Conservation (phyloP, 495 filamentous ascomycete genomes). For the Penicillium pancosmium region DNA sequence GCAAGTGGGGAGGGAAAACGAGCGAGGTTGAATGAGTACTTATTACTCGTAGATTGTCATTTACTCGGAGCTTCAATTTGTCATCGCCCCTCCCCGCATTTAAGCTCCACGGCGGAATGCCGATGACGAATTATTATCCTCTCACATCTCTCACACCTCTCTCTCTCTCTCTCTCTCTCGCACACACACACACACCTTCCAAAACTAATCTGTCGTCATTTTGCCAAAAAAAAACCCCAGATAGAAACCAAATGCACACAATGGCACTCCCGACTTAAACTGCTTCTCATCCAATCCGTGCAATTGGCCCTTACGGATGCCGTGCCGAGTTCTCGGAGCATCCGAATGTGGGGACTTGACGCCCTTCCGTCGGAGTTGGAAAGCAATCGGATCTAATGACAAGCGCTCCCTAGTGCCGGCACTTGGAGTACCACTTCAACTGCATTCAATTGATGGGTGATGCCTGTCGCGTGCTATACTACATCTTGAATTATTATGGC, state of each 20-base stretch:
- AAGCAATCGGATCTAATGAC: constrained; percentile 11
- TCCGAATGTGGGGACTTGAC: constrained; percentile 19
- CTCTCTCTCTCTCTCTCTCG: neutral
- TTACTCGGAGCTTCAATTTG: constrained; percentile 22
- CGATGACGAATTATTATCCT: neutral
- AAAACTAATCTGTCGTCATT: too few species aligned
- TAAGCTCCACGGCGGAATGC: constrained; percentile 2
- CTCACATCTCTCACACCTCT: neutral
- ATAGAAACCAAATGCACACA: neutral
- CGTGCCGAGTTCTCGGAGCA: constrained; percentile 11
- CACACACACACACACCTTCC: neutral
- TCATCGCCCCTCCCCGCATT: constrained; percentile 24
- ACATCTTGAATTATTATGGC: too few species aligned
- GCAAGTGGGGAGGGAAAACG: constrained; percentile 1
- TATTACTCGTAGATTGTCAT: neutral
- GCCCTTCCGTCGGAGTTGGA: constrained; percentile 18
- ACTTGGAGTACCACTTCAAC: neutral
- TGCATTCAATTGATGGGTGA: neutral
- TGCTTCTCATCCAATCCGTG: neutral
- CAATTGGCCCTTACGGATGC: constrained; percentile 6
- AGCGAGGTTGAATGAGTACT: constrained; percentile 8
- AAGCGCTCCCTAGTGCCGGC: neutral
- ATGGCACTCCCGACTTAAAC: neutral
- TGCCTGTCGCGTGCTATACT: neutral
- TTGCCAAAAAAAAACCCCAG: too few species aligned